Conservation (phyloP, 345 rosid genomes). For the Hirschfeldia incana region DNA sequence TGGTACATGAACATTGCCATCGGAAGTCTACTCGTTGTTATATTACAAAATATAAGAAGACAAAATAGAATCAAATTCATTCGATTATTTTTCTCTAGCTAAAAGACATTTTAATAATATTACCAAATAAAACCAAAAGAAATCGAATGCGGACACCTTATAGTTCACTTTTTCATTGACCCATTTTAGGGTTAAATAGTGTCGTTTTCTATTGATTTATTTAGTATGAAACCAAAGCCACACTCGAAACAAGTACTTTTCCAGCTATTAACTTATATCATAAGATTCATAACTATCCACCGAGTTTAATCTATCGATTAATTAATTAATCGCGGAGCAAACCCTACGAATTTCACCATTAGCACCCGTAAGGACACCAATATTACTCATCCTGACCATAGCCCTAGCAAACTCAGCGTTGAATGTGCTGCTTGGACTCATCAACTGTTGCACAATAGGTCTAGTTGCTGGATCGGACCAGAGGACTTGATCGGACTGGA, state of each 20-base stretch:
- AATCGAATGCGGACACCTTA: constrained; percentile 20
- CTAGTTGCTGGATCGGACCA: constrained; percentile 49
- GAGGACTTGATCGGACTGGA: constrained; percentile 48
- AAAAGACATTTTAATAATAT: background rate
- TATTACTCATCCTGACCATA: constrained; percentile 69
- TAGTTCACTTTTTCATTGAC: constrained; percentile 26
- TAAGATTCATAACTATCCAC: constrained; percentile 1
- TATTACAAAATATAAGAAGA: constrained; percentile 15
- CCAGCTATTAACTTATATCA: constrained; percentile 15
- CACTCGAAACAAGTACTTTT: constrained; percentile 6
- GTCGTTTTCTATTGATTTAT: constrained; percentile 18
- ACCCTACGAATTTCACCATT: constrained; percentile 55
- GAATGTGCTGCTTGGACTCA: constrained; percentile 42
- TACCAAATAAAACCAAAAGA: constrained; percentile 17
- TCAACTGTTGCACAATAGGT: constrained; percentile 44
- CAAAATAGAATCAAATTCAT: constrained; percentile 14
- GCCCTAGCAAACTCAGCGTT: constrained; percentile 54
- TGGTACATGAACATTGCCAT: background rate
- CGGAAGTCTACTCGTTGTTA: background rate
- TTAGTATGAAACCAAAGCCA: constrained; percentile 17
- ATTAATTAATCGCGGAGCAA: constrained; percentile 51
- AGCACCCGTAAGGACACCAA: constrained; percentile 49
- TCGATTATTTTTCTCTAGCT: background rate
- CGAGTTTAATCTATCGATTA: constrained; percentile 1
- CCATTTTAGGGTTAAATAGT: constrained; percentile 15